Evolutionary conservation across 441 rosid species (phyloP), one percentile per base, ranked within the genome.

Genomic region (Breynia disticha): DNA sequence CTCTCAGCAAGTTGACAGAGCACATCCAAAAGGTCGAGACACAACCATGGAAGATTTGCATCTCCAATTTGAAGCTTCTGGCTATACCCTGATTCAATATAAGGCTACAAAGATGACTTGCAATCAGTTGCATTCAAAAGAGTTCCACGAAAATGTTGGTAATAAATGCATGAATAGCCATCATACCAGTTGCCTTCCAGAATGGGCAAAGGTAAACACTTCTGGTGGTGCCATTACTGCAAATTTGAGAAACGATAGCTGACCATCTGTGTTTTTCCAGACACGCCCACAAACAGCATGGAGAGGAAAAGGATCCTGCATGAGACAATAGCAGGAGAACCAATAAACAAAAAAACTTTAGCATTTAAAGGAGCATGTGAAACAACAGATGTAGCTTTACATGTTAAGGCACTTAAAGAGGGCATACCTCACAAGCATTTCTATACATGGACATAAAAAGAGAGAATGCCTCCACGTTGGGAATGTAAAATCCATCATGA

Each of bases 221-320:
- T 94, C 97, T 11, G 96, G 89, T 7, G 81, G 82, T 50, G 97
- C 84, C 48, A 74, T 64, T 35, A 83, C 79, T 56, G 97, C 96
- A 77, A 79, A 76, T 71, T 76, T 84, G 45, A 94, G 86, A 72
- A 94, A 73, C 55, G 99, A 87, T 68, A 89, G 50, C 58, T 94
- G 99, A 50, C 97, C 99, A 59, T 81, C 90, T 48, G 70, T 63
- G 72, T 94, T 94, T 72, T 85, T 85, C 99, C 99, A 94, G 28
- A 82, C 66, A 46, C 82, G 78, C 48, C 81, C 82, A 64, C 96
- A 94, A 44, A 89, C 56, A 22, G 86, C 83, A 73, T 79, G 83
- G 60, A 94, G 84, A 52, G 99, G 99, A 68, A 94, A 94, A 2
- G 83, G 89, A 64, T 94, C 96, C 99, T 94, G 76, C 69, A 73